Base-by-base conservation (phyloP, 139 green algal genomes). In the Coelastrella sp. region DNA sequence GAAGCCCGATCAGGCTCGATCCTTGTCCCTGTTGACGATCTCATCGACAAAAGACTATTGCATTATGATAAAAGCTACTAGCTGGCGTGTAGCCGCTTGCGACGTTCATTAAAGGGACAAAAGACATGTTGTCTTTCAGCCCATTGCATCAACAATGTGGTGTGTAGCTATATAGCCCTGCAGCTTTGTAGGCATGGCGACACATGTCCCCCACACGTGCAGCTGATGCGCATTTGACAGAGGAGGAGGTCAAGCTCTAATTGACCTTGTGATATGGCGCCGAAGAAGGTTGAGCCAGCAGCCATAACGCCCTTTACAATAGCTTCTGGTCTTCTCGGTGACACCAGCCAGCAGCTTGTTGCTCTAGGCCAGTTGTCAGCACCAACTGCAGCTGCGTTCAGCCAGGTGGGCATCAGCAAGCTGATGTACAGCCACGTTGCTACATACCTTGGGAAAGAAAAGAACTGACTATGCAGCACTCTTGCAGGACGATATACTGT, bases 381-480 rank as follows among this genome's bases (percentile, higher is more conserved):
- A 4, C 68, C 68, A 76, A 19, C 68, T 76, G 61, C 82, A 81
- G 84, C 84, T 81, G 56, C 19, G 22, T 59, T 58, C 25, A 80
- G 74, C 25, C 74, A 80, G 74, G 74, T 83, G 4, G 20, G 63
- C 20, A 78, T 24, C 72, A 78, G n/a, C 72, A 25, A 49, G 72
- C 72, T 78, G 72, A 25, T 78, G 20, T 78, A 17, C 63, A 70
- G 15, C 63, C 12, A 14, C 63, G 63, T 70, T 20, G 63, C 63
- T 70, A 70, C 4, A 70, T 20, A 70, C 12, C 63, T 70, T 22
- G 27, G 27, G 35, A 49, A 49, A 49, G 35, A 49, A 49, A 49
- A 49, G 35, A 49, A 3, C 35, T 49, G 35, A 49, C 35, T 49
- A 49, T 83, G 58, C 49, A 25, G 27, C 27, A 70, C 14, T 20